Percentiles rank a stretch among this genome's conserved stretches.
Conservation (phyloP, 75 land plant genomes). For the Cupressus sempervirens region DNA sequence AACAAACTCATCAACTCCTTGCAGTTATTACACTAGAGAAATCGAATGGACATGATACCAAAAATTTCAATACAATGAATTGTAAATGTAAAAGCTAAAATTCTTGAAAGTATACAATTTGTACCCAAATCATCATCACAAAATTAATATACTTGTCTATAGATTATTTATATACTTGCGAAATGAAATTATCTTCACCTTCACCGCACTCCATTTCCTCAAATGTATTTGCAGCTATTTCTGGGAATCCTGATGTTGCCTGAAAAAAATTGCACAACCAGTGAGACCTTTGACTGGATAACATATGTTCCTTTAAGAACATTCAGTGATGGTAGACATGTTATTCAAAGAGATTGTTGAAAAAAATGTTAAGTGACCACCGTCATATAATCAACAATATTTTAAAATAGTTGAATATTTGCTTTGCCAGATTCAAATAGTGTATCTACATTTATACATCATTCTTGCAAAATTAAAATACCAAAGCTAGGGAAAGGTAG, state of each 20-base stretch:
- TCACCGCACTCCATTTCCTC: conserved; percentile 91
- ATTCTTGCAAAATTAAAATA: not conserved
- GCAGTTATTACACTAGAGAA: not conserved
- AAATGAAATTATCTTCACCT: conserved; percentile 33
- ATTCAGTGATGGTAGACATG: not conserved
- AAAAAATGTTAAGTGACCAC: not conserved
- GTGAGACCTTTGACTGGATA: not conserved
- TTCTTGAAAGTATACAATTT: not conserved
- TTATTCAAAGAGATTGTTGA: not conserved
- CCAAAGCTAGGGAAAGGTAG: not conserved
- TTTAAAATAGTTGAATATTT: not conserved
- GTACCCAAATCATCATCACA: not conserved
- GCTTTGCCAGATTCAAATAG: not conserved
- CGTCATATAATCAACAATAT: not conserved
- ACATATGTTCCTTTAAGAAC: not conserved
- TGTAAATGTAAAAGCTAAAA: not conserved
- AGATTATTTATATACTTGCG: not conserved
- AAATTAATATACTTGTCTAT: not conserved
- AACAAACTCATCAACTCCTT: not conserved
- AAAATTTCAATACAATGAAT: not conserved
- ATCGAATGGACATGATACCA: not conserved
- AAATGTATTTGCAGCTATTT: conserved; percentile 86
- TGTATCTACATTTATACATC: not conserved
- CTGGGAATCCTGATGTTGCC: conserved; percentile 92
- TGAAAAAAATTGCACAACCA: conserved; percentile 25